A percentile compares a stretch with the other conserved stretches of the same genome.
Evolutionary conservation across 768 basidiomycete species (phyloP).

Genomic region (Rhodotorula kratochvilovae): DNA sequence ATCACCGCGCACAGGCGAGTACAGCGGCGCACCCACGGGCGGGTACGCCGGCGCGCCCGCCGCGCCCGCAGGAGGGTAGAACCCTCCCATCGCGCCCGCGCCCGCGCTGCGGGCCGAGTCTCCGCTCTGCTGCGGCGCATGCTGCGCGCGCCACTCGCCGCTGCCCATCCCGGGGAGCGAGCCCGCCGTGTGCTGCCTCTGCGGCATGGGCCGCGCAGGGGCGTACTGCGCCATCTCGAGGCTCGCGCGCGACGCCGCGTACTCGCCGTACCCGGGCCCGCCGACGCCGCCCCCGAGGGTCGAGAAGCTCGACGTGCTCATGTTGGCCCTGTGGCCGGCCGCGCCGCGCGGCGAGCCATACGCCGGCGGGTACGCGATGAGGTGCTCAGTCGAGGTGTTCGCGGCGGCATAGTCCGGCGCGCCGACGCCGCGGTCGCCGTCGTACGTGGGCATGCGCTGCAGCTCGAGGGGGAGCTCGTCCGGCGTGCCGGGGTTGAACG

Average conservation of each 20-base stretch:
- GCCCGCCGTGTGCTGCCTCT: background rate
- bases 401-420: background rate
- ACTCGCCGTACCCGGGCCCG: background rate
- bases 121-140: background rate
- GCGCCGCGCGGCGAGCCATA: background rate
- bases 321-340: slow-evolving; percentile 8
- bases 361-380: slow-evolving; percentile 12
- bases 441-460: slow-evolving; percentile 21
- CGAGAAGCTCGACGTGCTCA: slow-evolving; percentile 1
- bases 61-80: too few species aligned
- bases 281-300: background rate
- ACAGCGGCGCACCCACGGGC: too few species aligned
- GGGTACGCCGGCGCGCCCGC: too few species aligned
- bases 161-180: background rate
- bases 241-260: background rate
- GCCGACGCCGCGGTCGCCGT: background rate
- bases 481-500: slow-evolving; percentile 1
- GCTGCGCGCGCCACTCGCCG: background rate
- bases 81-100: too few species aligned
- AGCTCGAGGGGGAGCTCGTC: slow-evolving; percentile 30
- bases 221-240: background rate
- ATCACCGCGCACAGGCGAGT: too few species aligned
- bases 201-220: background rate
- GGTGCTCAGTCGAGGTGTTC: slow-evolving; percentile 28
- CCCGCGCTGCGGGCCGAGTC: background rate